Percentiles rank a stretch among this genome's conserved stretches.
Evolutionary conservation across 805 yeast species (phyloP).

Genomic region (Yamadazyma sp.): DNA sequence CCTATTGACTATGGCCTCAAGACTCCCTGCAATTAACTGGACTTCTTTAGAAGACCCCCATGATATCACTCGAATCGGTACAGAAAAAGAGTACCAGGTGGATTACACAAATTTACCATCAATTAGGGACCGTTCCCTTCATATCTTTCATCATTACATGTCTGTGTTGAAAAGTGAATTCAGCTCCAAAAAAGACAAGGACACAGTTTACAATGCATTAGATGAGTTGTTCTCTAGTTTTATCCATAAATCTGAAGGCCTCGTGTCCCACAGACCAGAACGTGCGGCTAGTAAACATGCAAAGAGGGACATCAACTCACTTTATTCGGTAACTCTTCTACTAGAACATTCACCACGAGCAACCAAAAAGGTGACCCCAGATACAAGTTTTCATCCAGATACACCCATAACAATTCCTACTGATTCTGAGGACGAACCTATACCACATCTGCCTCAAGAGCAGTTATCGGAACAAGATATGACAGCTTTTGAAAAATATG

Average conservation of each 20-base stretch:
- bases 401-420: neutral
- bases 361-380: neutral
- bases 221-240: slow-evolving; percentile 3
- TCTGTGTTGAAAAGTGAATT: neutral
- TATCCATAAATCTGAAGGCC: neutral
- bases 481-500: slow-evolving; percentile 1
- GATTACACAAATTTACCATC: slow-evolving; percentile 8
- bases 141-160: slow-evolving; percentile 3
- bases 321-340: neutral
- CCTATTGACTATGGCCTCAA: slow-evolving; percentile 31
- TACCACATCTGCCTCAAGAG: neutral
- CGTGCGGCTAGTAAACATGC: slow-evolving; percentile 5
- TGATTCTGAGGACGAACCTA: neutral
- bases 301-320: slow-evolving; percentile 2
- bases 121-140: slow-evolving; percentile 7
- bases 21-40: slow-evolving; percentile 28
- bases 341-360: neutral
- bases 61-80: slow-evolving; percentile 4
- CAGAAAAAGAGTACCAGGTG: slow-evolving; percentile 5
- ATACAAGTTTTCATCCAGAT: neutral
- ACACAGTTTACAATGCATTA: neutral
- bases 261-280: neutral
- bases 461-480: neutral
- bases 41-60: slow-evolving; percentile 9
- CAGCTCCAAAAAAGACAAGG: neutral